Percentiles rank a stretch among this genome's conserved stretches.
Evolutionary conservation across 2,329 filamentous ascomycete species (phyloP).

Genomic region (Pezicula radicicola): DNA sequence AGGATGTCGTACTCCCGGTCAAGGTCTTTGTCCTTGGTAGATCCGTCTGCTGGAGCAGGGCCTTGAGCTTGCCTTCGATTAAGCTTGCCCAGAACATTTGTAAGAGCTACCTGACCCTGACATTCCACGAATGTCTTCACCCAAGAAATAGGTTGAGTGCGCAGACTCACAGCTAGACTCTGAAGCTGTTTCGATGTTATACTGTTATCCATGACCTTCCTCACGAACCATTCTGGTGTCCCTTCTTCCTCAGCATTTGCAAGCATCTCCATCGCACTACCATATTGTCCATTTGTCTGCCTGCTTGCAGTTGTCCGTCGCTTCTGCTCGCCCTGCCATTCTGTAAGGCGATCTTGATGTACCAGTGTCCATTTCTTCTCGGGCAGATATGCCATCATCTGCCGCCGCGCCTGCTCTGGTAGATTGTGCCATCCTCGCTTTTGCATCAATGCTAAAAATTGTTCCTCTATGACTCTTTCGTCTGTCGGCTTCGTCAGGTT

Average conservation of each 20-base stretch:
- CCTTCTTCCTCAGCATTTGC: slow-evolving; percentile 89
- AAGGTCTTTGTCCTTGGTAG: slow-evolving; percentile 62
- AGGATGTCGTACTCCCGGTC: slow-evolving; percentile 90
- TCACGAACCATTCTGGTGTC: slow-evolving; percentile 96
- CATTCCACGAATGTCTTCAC: slow-evolving; percentile 96
- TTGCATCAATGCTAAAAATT: slow-evolving; percentile 93
- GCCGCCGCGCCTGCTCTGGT: slow-evolving; percentile 87
- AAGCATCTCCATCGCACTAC: slow-evolving; percentile 65
- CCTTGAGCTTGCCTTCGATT: slow-evolving; percentile 80
- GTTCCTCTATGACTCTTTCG: slow-evolving; percentile 81
- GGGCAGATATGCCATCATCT: slow-evolving; percentile 94
- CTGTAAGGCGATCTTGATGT: slow-evolving; percentile 89
- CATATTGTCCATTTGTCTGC: slow-evolving; percentile 61
- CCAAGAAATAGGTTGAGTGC: slow-evolving; percentile 97
- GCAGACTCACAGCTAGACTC: slow-evolving; percentile 88
- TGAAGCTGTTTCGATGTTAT: slow-evolving; percentile 89
- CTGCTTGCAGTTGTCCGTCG: slow-evolving; percentile 68
- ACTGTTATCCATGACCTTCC: slow-evolving; percentile 92
- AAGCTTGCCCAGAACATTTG: slow-evolving; percentile 89
- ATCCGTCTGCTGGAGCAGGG: slow-evolving; percentile 48
- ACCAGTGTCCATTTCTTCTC: slow-evolving; percentile 97
- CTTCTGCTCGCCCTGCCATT: slow-evolving; percentile 93
- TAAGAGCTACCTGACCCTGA: slow-evolving; percentile 93
- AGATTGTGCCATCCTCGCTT: slow-evolving; percentile 97
- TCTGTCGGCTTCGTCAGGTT: slow-evolving; percentile 72